Conservation (phyloP, 177 flowering plant species). For the Vitis hybrid region DNA sequence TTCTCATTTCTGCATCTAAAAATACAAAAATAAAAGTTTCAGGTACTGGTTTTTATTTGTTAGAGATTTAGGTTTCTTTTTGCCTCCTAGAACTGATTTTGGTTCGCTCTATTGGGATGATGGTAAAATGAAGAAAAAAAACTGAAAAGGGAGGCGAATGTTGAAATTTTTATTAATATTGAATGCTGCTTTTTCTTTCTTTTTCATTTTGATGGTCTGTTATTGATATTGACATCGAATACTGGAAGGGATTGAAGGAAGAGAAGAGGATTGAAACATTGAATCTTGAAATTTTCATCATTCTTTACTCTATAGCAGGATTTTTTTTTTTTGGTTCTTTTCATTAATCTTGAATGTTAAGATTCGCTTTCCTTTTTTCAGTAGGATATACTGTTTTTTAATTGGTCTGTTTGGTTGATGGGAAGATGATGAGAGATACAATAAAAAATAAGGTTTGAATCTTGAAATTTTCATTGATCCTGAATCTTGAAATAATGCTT, state of each 20-base stretch:
- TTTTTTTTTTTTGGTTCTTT: too few species aligned
- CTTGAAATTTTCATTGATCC: neutral
- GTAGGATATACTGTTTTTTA: neutral
- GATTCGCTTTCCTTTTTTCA: neutral
- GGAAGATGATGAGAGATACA: neutral
- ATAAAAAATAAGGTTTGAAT: neutral
- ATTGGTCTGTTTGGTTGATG: neutral
- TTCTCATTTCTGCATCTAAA: constrained; percentile 41
- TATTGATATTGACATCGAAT: too few species aligned
- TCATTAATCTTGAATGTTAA: too few species aligned
- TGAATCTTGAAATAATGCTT: neutral
- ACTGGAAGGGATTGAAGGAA: too few species aligned
- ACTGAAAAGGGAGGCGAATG: too few species aligned
- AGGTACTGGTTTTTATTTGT: constrained; percentile 26
- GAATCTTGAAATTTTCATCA: too few species aligned
- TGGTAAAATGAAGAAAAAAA: too few species aligned
- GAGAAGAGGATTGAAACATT: too few species aligned
- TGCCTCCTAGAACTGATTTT: neutral
- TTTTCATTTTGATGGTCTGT: too few species aligned
- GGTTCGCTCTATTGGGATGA: neutral
- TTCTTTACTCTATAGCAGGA: too few species aligned
- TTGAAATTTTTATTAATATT: too few species aligned
- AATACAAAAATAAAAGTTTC: constrained; percentile 44
- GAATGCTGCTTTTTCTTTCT: too few species aligned
- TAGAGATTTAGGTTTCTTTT: neutral